Evolutionary conservation across 2,329 filamentous ascomycete genomes (phyloP).

Genomic region (Neonectria hederae): DNA sequence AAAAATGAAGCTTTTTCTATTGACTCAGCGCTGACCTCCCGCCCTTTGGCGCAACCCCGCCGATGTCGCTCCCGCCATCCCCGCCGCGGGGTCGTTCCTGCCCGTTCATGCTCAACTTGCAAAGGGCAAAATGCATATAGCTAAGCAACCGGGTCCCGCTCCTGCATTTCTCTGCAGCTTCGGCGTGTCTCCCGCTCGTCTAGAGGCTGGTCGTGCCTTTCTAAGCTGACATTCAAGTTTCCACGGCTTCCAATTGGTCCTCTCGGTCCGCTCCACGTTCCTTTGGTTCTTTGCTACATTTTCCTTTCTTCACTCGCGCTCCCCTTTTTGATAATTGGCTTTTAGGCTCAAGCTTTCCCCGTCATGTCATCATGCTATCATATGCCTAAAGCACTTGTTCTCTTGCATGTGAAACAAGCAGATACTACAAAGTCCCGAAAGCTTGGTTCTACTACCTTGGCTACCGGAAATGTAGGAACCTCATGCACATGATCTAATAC

Average conservation of each 20-base stretch:
- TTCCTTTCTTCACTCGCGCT: background rate
- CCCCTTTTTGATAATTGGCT: background rate
- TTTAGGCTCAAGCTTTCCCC: background rate
- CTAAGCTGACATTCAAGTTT: constrained; percentile 18
- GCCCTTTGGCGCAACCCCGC: constrained; percentile 18
- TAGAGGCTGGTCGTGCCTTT: background rate
- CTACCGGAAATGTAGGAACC: background rate
- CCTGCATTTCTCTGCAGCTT: background rate
- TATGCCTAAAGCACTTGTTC: background rate
- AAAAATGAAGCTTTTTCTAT: constrained; percentile 9
- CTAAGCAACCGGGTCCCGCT: background rate
- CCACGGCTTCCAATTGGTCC: constrained; percentile 30
- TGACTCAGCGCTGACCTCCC: constrained; percentile 20
- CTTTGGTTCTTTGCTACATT: background rate
- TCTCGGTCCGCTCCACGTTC: background rate
- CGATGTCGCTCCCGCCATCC: constrained; percentile 35
- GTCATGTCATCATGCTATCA: constrained; percentile 33
- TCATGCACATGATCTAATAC: background rate
- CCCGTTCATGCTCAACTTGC: background rate
- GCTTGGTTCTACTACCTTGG: background rate
- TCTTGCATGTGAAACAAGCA: background rate
- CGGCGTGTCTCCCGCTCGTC: background rate
- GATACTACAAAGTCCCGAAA: background rate
- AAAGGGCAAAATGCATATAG: background rate
- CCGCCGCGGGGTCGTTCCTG: constrained; percentile 31